A percentile compares a stretch with the other conserved stretches of the same genome.
phyloP scores from a whole-genome alignment of 129 eudicot genomes.

The Escallonia herrerae region DNA sequence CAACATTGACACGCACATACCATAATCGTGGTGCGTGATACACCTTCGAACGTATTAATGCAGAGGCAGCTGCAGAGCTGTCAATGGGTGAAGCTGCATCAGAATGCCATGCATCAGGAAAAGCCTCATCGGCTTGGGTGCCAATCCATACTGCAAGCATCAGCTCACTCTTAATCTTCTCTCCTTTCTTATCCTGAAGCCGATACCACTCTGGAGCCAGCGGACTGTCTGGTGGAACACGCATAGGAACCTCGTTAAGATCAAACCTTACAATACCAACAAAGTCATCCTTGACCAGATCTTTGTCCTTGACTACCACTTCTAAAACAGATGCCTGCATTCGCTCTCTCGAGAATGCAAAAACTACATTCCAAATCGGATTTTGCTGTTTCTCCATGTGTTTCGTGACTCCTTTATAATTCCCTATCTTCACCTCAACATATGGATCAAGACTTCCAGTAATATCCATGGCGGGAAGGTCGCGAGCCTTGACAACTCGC shows the following conservation, averaged over 20 bases:
- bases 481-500: conserved; percentile 95
- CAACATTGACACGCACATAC: conserved; percentile 92
- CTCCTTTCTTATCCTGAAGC: conserved; percentile 76
- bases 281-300: conserved; percentile 82
- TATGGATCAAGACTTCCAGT: conserved; percentile 49
- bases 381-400: conserved; percentile 89
- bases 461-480: conserved; percentile 75
- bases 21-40: conserved; percentile 95
- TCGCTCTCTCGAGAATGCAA: conserved; percentile 84
- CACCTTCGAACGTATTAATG: conserved; percentile 79
- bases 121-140: conserved; percentile 95
- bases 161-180: conserved; percentile 83
- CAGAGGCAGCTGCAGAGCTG: conserved; percentile 69
- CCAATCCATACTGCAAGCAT: conserved; percentile 99
- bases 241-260: conserved; percentile 77
- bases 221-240: conserved; percentile 98
- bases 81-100: conserved; percentile 83
- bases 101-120: conserved; percentile 95
- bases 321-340: conserved; percentile 90
- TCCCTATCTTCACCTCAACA: conserved; percentile 89
- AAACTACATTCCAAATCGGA: conserved; percentile 85
- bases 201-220: conserved; percentile 96
- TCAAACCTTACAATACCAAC: conserved; percentile 88
- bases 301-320: conserved; percentile 87
- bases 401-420: conserved; percentile 83